Percentiles rank a stretch among this genome's conserved stretches.
Conservation (phyloP, 2,329 filamentous ascomycete genomes). For the Aspergillus novoparasiticus region DNA sequence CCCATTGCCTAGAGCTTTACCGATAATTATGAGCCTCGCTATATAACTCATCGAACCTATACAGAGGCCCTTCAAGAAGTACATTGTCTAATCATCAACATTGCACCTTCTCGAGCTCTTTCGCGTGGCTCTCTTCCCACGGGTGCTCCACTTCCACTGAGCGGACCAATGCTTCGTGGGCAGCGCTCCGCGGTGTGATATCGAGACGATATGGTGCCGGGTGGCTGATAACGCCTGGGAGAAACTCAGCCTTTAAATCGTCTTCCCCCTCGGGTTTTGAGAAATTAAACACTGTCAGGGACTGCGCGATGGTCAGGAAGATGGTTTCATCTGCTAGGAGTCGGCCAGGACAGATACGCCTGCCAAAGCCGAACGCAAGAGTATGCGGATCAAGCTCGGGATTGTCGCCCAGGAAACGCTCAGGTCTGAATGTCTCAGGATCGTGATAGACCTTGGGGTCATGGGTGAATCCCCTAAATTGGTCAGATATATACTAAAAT, state of each 20-base stretch:
- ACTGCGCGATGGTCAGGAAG: conserved; percentile 46
- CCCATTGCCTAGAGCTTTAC: too few species aligned
- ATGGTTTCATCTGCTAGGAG: conserved; percentile 46
- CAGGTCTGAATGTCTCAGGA: conserved; percentile 46
- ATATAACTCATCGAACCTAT: too few species aligned
- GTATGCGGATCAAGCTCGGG: conserved; percentile 42
- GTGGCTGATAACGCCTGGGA: conserved; percentile 38
- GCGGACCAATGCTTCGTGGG: conserved; percentile 4
- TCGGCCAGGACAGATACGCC: conserved; percentile 47
- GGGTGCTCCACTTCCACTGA: conserved; percentile 7
- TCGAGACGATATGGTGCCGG: conserved; percentile 36
- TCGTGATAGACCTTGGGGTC: conserved; percentile 40
- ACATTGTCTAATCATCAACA: background rate
- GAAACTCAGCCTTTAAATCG: conserved; percentile 39
- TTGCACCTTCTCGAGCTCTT: conserved; percentile 35
- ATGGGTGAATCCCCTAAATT: conserved; percentile 42
- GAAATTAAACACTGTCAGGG: conserved; percentile 52
- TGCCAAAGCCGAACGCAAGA: conserved; percentile 41
- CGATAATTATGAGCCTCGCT: too few species aligned
- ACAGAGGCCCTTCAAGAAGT: background rate
- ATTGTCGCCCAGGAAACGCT: conserved; percentile 40
- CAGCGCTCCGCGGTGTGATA: background rate
- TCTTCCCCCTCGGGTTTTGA: conserved; percentile 35
- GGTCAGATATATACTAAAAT: conserved; percentile 4
- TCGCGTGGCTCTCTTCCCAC: conserved; percentile 16